Evolutionary conservation across 2,329 filamentous ascomycete genomes (phyloP), one percentile per base, ranked within the genome.

Genomic region (Didymellaceae sp.): DNA sequence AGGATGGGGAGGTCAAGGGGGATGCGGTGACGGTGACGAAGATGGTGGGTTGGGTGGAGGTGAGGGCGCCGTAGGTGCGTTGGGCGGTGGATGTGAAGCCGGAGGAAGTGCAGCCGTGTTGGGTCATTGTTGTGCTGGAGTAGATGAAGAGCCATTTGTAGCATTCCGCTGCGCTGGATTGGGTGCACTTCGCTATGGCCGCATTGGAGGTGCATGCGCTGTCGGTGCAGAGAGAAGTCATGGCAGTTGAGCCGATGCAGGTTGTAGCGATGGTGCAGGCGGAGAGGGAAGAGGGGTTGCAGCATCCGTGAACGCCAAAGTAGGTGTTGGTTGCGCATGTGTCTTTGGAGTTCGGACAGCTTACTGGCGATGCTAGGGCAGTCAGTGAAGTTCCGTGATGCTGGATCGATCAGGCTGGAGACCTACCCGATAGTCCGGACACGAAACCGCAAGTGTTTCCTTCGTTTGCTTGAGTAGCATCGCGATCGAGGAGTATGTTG

Each of bases 231-330:
- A 57, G 59, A 3, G 59, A 53, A 10, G 60, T 54, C 45, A 72
- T 53, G 20, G 55, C 55, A 9, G 54, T 59, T 7, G 52, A 59
- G 5, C 65, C 48, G 18, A 73, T 61, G 56, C 71, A 73, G 18
- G 67, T 57, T 8, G 71, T 73, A 6, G 61, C 54, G 13, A 73
- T 57, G 7, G 37, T 60, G 46, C 71, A 73, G 5, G 59, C 21
- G 1, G 57, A 42, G 2, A 67, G 51, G 6, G 55, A 34, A 1
- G 45, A 25, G 1, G 62, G 54, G 34, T 69, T 48, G 53, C 71
- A 73, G 58, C 71, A 73, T 38, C 70, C 70, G 26, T 71, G 68
- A 4, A 66, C 64, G 32, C 62, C 67, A 13, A 61, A 59, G 45
- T 49, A 55, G 6, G 60, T 63, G 47, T 71, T 72, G 39, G 69